These are phyloP conservation scores for Pseudoscleropodium purum DNA, from an alignment of 225 moss, liverwort and hornwort genomes.

Conservation along the genomic window DNA sequence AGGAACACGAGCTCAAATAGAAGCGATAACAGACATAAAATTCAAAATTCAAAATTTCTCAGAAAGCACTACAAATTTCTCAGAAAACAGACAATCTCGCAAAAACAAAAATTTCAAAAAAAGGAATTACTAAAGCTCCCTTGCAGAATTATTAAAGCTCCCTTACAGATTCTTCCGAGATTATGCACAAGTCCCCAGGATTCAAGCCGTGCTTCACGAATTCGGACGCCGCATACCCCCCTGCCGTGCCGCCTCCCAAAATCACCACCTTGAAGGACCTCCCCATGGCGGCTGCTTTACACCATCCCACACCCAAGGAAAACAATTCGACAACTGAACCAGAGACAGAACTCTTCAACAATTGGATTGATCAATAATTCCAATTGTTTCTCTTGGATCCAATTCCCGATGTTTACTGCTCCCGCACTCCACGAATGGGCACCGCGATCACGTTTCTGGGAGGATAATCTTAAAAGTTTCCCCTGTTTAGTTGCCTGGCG, in stretches of 20 bases:
- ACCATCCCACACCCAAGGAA: neutral
- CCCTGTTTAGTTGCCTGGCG: neutral
- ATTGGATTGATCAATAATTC: neutral
- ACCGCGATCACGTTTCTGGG: neutral
- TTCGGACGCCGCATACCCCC: constrained; percentile 84
- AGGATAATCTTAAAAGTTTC: neutral
- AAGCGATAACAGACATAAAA: neutral
- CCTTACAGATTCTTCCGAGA: constrained; percentile 80
- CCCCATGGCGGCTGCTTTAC: constrained; percentile 38
- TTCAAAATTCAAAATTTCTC: neutral
- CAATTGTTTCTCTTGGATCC: neutral
- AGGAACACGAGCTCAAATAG: neutral
- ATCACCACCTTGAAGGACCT: constrained; percentile 80
- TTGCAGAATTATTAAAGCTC: neutral
- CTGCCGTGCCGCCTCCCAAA: constrained; percentile 88
- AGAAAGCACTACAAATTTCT: neutral
- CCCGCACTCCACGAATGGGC: neutral
- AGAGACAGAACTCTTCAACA: neutral
- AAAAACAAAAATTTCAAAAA: neutral
- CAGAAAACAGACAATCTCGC: neutral
- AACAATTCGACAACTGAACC: neutral
- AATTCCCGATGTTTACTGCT: neutral
- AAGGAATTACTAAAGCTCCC: neutral
- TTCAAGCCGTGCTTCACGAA: constrained; percentile 68
- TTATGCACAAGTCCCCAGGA: constrained; percentile 70